A percentile compares a stretch with the other conserved stretches of the same genome.
Conservation (phyloP, 140 eudicot genomes). For the Anethum foeniculum region DNA sequence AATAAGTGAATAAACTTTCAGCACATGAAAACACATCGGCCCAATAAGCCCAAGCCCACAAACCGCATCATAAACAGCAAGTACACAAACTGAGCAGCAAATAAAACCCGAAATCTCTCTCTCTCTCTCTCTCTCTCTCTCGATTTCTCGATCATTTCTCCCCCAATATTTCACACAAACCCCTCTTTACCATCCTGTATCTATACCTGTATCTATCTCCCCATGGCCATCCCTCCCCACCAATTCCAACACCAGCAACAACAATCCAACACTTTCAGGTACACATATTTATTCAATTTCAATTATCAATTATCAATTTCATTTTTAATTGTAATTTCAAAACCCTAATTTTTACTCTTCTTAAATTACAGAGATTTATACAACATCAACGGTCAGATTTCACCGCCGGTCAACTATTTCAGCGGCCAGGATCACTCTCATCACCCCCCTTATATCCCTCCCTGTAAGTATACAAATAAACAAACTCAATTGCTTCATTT, state of each 20-base stretch:
- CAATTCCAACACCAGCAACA: constrained; percentile 33
- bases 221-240: constrained; percentile 53
- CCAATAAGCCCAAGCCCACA: background rate
- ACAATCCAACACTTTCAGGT: constrained; percentile 59
- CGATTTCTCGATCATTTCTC: constrained; percentile 1
- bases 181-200: background rate
- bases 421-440: constrained; percentile 33
- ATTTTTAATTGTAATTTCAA: background rate
- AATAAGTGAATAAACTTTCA: too few relatives aligned
- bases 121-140: background rate
- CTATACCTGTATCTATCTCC: constrained; percentile 3
- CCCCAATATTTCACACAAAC: constrained; percentile 3
- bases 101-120: background rate
- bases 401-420: constrained; percentile 43
- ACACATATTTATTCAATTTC: background rate
- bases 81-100: background rate
- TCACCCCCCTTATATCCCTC: constrained; percentile 82
- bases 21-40: background rate
- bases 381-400: constrained; percentile 56
- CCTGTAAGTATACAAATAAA: constrained; percentile 28
- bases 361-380: constrained; percentile 34
- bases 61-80: background rate
- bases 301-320: background rate
- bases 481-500: background rate
- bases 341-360: constrained; percentile 22